These are phyloP conservation scores for Linaria vulgaris DNA, from an alignment of 257 asterid species.

Conservation along the genomic window DNA sequence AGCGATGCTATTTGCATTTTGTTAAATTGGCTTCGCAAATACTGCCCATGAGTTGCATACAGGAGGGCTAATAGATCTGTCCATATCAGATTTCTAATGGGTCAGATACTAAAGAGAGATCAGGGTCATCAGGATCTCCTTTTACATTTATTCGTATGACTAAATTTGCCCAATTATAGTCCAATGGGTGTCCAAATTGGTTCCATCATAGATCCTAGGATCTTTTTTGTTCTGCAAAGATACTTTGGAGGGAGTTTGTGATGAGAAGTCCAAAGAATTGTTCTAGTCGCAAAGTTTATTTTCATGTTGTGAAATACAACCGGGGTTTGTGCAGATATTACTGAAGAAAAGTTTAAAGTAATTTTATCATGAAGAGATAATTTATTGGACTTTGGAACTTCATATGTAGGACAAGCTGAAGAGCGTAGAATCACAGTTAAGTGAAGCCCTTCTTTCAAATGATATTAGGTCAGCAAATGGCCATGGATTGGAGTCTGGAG, in stretches of 20 bases:
- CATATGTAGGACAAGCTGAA: constrained; percentile 67
- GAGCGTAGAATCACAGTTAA: constrained; percentile 62
- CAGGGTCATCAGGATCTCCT: too few species aligned
- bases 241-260: constrained; percentile 2
- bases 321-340: constrained; percentile 11
- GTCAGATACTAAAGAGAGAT: too few species aligned
- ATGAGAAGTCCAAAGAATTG: constrained; percentile 18
- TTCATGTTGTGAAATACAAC: constrained; percentile 16
- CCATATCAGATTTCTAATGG: too few species aligned
- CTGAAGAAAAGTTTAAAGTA: constrained; percentile 13
- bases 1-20: neutral
- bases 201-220: too few species aligned
- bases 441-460: constrained; percentile 58
- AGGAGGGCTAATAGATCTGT: too few species aligned
- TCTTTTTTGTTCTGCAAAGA: too few species aligned
- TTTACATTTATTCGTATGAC: too few species aligned
- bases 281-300: constrained; percentile 14
- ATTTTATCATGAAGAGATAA: constrained; percentile 16
- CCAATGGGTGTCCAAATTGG: too few species aligned
- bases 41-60: neutral
- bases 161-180: too few species aligned
- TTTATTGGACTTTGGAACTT: constrained; percentile 16
- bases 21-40: constrained; percentile 11
- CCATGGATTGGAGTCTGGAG: constrained; percentile 46
- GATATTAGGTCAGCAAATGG: constrained; percentile 48